Base-by-base conservation (phyloP, 495 filamentous ascomycete species). In the Aspergillus egyptiacus region DNA sequence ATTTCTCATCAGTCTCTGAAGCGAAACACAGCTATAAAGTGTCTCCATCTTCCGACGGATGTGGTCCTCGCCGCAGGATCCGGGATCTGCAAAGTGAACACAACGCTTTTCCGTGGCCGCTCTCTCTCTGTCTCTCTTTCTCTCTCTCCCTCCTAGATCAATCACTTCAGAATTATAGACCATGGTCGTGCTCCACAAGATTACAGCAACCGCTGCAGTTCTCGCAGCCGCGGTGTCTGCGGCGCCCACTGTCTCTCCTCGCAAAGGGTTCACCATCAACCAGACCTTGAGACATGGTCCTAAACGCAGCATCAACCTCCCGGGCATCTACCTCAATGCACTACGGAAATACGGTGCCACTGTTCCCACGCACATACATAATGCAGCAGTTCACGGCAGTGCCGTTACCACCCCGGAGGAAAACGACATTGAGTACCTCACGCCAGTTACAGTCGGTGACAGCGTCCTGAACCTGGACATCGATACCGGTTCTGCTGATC, bases 401-500 rank as follows among this genome's bases (percentile, higher is more conserved):
- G 81, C 69, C 25, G 56, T 63, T 38, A 73, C 80, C 15, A 73
- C 61, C 3, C 85, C 86, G 0, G 69, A 79, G 58, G 33, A 58
- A 10, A 63, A 77, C 55, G 86, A 89, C 55, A 51, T 59, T 25
- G 78, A 85, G 62, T 91, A 86, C 54, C 60, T 89, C 51, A 77
- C 74, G 20, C 83, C 84, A 13, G 83, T 89, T 44, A 71, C 64
- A 2, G 70, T 89, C 50, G 86, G 86, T 49, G 67, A 68, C 10
- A 78, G 81, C 44, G 76, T 71, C 4, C 59, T 89, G 55, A 75
- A 81, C 56, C 57, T 90, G 48, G 81, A 88, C 60, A 75, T 89
- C 56, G 86, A 91, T 60, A 88, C 86, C 32, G 86, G 86, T 3
- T 85, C 81, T 31, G 78, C 82, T 34, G 86, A 91, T 67, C 77